Evolutionary conservation across 768 basidiomycete species (phyloP), one percentile per base, ranked within the genome.

Genomic region (Mycena epipterygia): DNA sequence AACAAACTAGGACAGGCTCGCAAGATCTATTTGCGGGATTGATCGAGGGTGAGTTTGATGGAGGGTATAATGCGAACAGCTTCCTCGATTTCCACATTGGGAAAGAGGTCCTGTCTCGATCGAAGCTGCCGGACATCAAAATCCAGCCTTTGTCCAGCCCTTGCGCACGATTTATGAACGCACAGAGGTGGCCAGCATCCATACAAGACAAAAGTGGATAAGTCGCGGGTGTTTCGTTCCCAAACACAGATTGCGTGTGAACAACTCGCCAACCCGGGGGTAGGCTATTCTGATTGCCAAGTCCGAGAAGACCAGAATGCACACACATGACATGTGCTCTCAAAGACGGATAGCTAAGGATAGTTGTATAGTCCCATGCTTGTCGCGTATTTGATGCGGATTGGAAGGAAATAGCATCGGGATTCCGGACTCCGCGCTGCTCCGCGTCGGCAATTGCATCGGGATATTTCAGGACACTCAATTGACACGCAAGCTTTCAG

Each of bases 271-370:
- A 33, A 11, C 39, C 30, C 30, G 48, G 56, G 51, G 33, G 12
- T 37, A 23, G 33, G 30, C 25, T 48, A 44, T 27, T 32, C 27
- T 64, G 68, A 64, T 69, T 52, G 62, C 60, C 52, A 33, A 27
- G 53, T 33, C 67, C 67, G 67, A 68, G 53, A 63, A 57, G 60
- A 42, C 67, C 67, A 49, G 4, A 48, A 25, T 42, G 21, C 5
- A 29, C 12, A 23, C 19, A 21, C 48, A 30, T 55, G 37, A 35
- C 41, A 35, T 39, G 17, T 35, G 53, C 48, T 23, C 44, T n/a
- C 44, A 13, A 49, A 49, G n/a, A n/a, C n/a, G n/a, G n/a, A n/a
- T n/a, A n/a, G n/a, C n/a, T n/a, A n/a, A n/a, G 19, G 44, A 61
- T 49, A 11, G 21, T 37, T 41, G 41, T 33, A 42, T 17, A 33